A percentile compares a stretch with the other conserved stretches of the same genome.
phyloP scores from a whole-genome alignment of 2,329 filamentous ascomycete genomes.

The Arthroderma sp. region DNA sequence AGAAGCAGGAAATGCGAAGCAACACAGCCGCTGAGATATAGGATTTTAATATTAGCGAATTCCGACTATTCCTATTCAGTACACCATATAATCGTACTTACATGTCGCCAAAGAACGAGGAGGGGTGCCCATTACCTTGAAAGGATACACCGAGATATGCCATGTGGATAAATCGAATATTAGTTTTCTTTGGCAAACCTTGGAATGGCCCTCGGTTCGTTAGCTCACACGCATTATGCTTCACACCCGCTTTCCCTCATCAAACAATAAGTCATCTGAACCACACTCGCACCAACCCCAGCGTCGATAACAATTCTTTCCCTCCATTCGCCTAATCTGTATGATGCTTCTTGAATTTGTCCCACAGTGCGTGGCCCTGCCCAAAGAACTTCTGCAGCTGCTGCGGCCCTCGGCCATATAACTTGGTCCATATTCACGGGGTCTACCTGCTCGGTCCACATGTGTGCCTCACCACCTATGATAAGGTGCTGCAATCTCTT shows the following conservation, averaged over 20 bases:
- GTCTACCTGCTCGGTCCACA: conserved; percentile 73
- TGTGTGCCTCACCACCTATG: conserved; percentile 66
- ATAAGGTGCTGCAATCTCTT: conserved; percentile 51
- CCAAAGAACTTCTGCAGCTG: conserved; percentile 70
- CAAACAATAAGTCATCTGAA: conserved; percentile 62
- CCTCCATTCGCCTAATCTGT: conserved; percentile 60
- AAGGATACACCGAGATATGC: too few species aligned
- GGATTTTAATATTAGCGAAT: too few species aligned
- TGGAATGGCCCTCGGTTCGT: too few species aligned
- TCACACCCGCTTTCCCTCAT: conserved; percentile 11
- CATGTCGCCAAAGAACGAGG: too few species aligned
- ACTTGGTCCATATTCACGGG: conserved; percentile 59
- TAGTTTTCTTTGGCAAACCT: too few species aligned
- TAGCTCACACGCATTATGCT: background rate
- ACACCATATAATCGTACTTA: too few species aligned
- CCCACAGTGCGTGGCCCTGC: conserved; percentile 39
- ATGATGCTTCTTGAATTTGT: conserved; percentile 44
- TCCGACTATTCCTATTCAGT: too few species aligned
- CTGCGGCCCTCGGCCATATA: conserved; percentile 64
- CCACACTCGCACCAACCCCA: conserved; percentile 51
- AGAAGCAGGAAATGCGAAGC: too few species aligned
- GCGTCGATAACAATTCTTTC: conserved; percentile 55
- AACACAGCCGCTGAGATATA: too few species aligned
- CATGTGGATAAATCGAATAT: too few species aligned
- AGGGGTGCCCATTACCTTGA: too few species aligned